Percentiles rank a stretch among this genome's conserved stretches.
phyloP scores from a whole-genome alignment of 352 stramenopile genomes.

The Aphanomyces astaci region DNA sequence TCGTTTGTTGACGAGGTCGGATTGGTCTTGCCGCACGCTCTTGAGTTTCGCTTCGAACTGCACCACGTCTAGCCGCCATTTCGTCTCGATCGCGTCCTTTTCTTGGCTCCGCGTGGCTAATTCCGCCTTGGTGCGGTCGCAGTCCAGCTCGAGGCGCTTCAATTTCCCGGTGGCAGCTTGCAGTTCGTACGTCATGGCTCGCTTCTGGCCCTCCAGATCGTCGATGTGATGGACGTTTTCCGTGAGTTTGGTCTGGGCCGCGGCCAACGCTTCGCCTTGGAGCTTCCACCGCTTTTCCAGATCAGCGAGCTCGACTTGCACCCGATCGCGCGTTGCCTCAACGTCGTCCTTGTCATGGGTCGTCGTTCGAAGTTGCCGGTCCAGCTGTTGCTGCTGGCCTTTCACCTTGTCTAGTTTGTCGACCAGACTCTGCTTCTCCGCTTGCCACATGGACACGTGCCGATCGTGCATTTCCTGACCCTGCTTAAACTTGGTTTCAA shows the following conservation, averaged over 20 bases:
- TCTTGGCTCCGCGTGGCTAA: constrained; percentile 27
- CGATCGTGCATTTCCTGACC: background rate
- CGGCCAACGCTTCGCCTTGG: constrained; percentile 21
- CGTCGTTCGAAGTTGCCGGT: background rate
- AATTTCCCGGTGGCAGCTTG: constrained; percentile 32
- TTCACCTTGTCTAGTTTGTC: constrained; percentile 31
- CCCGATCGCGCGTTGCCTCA: background rate
- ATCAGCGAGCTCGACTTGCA: background rate
- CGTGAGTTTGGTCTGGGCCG: constrained; percentile 25
- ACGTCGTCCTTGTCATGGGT: constrained; percentile 5
- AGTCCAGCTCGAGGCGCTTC: constrained; percentile 32
- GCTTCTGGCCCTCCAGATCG: constrained; percentile 27
- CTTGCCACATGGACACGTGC: background rate
- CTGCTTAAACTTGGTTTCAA: constrained; percentile 10
- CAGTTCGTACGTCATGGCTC: constrained; percentile 22
- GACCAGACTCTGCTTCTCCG: constrained; percentile 30
- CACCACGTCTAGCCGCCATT: constrained; percentile 25
- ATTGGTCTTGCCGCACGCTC: background rate
- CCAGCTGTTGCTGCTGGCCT: constrained; percentile 29
- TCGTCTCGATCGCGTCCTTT: constrained; percentile 26
- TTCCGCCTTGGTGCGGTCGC: constrained; percentile 26
- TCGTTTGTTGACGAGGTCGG: background rate
- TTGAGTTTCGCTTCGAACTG: constrained; percentile 23
- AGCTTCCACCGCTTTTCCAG: constrained; percentile 24
- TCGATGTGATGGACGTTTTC: constrained; percentile 31